Conservation (phyloP, 768 basidiomycete species). For the Suillus plorans region DNA sequence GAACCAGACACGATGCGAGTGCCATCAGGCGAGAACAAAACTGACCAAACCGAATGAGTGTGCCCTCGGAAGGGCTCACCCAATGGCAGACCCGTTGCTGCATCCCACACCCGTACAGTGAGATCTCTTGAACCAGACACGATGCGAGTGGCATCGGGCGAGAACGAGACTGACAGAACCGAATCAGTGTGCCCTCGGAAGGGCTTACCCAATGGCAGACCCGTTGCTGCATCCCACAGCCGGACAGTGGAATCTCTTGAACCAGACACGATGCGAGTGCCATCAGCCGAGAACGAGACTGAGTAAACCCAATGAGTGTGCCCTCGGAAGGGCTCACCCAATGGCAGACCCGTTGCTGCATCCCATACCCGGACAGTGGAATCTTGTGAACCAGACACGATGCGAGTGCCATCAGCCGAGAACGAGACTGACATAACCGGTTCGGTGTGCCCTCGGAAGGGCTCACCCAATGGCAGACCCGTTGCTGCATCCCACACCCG, state of each 20-base stretch:
- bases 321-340: constrained; percentile 7
- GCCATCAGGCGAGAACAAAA: constrained; percentile 6
- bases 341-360: constrained; percentile 14
- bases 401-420: too few species aligned
- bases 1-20: constrained; percentile 2
- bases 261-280: background rate
- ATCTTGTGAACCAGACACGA: too few species aligned
- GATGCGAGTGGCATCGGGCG: constrained; percentile 16
- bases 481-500: too few species aligned
- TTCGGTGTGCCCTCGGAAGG: too few species aligned
- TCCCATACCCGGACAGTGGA: constrained; percentile 15
- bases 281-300: background rate
- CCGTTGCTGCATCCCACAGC: constrained; percentile 17
- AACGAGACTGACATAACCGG: too few species aligned
- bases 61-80: background rate
- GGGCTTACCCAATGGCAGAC: constrained; percentile 11
- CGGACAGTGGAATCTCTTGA: constrained; percentile 5
- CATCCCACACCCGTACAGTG: constrained; percentile 19
- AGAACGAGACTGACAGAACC: constrained; percentile 19
- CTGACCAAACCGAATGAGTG: background rate
- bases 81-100: background rate
- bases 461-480: too few species aligned
- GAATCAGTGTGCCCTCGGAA: constrained; percentile 10
- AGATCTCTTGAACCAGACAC: constrained; percentile 19
- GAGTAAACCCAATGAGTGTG: background rate